These are phyloP conservation scores for Magnusiomyces ingens DNA, from an alignment of 1,139 yeast species.

Conservation along the genomic window DNA sequence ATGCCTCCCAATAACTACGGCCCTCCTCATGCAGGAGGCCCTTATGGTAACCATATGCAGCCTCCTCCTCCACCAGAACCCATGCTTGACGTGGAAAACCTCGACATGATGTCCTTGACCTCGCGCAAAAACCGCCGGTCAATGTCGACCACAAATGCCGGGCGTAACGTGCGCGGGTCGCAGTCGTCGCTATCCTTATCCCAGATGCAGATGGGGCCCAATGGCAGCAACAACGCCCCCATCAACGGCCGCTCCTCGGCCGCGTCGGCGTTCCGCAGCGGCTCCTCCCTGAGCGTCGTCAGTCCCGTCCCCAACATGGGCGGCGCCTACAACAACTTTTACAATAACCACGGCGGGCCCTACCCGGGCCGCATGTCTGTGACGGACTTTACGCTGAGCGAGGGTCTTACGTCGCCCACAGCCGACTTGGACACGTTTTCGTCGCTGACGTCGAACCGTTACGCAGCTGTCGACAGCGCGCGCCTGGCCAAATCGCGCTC, in stretches of 20 bases:
- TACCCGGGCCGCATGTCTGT: constrained; percentile 7
- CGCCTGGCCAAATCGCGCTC: constrained; percentile 11
- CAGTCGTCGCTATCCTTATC: constrained; percentile 10
- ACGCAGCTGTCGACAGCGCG: constrained; percentile 13
- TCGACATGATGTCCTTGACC: constrained; percentile 17
- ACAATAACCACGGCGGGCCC: not conserved
- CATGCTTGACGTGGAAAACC: constrained; percentile 8
- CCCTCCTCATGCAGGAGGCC: not conserved
- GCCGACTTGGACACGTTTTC: constrained; percentile 10
- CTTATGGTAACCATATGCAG: not conserved
- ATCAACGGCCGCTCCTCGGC: not conserved
- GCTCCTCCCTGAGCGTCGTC: too few relatives aligned
- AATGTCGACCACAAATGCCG: not conserved
- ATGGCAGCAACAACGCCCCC: not conserved
- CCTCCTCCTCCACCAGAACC: not conserved
- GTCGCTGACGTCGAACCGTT: constrained; percentile 12
- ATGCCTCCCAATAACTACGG: not conserved
- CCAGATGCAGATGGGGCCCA: not conserved
- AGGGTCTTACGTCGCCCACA: constrained; percentile 3
- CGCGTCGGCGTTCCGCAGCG: too few relatives aligned
- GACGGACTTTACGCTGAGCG: constrained; percentile 8
- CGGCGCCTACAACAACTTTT: not conserved
- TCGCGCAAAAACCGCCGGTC: constrained; percentile 14
- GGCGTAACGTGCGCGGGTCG: constrained; percentile 6
- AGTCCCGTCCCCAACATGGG: not conserved